Conservation (phyloP, 805 yeast species). For the Metschnikowia orientalis region DNA sequence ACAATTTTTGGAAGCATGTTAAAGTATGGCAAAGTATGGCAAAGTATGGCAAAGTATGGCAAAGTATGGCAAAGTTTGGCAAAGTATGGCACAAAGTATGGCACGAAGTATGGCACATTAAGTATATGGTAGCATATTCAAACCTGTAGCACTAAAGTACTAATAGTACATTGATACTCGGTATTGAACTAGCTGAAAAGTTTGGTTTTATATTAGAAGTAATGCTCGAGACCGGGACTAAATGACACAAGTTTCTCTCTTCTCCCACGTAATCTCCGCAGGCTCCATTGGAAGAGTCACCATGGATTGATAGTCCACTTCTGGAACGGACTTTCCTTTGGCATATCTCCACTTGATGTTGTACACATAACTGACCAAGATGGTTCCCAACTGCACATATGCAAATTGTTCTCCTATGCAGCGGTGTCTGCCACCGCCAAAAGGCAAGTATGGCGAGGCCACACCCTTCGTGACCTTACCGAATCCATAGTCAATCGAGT, state of each 20-base stretch:
- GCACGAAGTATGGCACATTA: no score
- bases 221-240: no score
- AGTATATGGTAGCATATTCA: no score
- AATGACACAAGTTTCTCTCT: constrained; percentile 45
- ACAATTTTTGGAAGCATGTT: no score
- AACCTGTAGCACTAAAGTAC: no score
- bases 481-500: constrained; percentile 86
- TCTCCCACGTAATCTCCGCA: constrained; percentile 65
- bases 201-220: no score
- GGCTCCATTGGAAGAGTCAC: constrained; percentile 85
- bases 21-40: no score
- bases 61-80: no score
- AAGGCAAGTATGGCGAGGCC: constrained; percentile 90
- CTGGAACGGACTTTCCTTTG: constrained; percentile 44
- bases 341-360: constrained; percentile 70
- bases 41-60: no score
- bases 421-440: constrained; percentile 99
- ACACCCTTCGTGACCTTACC: constrained; percentile 97
- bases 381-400: constrained; percentile 83
- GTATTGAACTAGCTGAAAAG: no score
- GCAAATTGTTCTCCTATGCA: constrained; percentile 99
- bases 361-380: constrained; percentile 70
- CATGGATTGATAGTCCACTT: constrained; percentile 82
- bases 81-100: no score
- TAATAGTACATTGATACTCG: no score